phyloP scores from a whole-genome alignment of 345 rosid genomes.

The Microcos paniculata region DNA sequence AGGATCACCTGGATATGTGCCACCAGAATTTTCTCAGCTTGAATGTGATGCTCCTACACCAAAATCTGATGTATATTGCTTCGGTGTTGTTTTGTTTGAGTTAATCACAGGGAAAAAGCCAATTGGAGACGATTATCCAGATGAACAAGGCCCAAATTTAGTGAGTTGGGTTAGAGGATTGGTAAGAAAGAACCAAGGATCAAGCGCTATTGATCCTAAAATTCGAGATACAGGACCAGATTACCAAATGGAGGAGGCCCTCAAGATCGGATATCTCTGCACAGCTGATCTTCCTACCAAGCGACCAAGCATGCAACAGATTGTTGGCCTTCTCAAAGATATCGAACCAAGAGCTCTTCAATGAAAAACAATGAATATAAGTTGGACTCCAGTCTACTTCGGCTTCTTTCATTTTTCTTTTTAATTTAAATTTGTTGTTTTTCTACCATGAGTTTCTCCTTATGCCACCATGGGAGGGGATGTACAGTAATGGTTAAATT shows the following conservation, averaged over 20 bases:
- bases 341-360: conserved; percentile 56
- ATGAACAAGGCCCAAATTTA: conserved; percentile 49
- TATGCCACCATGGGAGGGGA: conserved; percentile 19
- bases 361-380: conserved; percentile 28
- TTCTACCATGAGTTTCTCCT: conserved; percentile 20
- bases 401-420: background rate
- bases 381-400: too few species aligned
- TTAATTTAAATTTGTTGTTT: conserved; percentile 8
- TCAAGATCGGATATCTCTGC: conserved; percentile 91
- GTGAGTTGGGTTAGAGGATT: conserved; percentile 79
- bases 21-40: conserved; percentile 72
- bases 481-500: conserved; percentile 31
- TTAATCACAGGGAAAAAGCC: conserved; percentile 80
- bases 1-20: conserved; percentile 77
- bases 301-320: conserved; percentile 95
- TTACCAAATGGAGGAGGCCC: conserved; percentile 73
- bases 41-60: conserved; percentile 63
- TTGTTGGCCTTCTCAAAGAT: conserved; percentile 94
- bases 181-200: conserved; percentile 60
- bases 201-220: conserved; percentile 72
- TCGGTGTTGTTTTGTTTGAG: conserved; percentile 82
- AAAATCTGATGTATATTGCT: conserved; percentile 89
- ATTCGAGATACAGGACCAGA: conserved; percentile 62
- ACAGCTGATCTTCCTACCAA: conserved; percentile 82
- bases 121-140: conserved; percentile 66